These are phyloP conservation scores for Calophaca sinica DNA, from an alignment of 306 rosid genomes.

Conservation along the genomic window DNA sequence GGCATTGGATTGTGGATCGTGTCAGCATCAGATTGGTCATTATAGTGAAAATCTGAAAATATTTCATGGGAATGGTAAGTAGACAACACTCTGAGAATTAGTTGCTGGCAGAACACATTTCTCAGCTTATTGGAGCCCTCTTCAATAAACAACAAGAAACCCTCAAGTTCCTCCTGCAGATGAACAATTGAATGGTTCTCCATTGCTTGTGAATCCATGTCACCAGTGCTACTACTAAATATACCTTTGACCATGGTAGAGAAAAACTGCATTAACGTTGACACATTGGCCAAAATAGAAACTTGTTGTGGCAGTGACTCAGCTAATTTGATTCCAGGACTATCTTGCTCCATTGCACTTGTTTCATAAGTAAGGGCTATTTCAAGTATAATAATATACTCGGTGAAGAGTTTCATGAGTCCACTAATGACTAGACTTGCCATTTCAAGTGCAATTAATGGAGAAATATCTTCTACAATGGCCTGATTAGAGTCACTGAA, in stretches of 20 bases:
- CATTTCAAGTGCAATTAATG: slow-evolving; percentile 63
- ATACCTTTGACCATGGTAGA: slow-evolving; percentile 50
- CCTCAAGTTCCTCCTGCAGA: slow-evolving; percentile 54
- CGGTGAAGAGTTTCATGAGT: slow-evolving; percentile 59
- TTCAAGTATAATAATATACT: slow-evolving; percentile 62
- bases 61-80: slow-evolving; percentile 45
- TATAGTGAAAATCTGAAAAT: slow-evolving; percentile 37
- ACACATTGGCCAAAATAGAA: slow-evolving; percentile 71
- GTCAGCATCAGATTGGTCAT: slow-evolving; percentile 47
- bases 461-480: slow-evolving; percentile 58
- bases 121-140: slow-evolving; percentile 62
- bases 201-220: slow-evolving; percentile 36
- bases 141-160: slow-evolving; percentile 52
- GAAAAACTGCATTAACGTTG: slow-evolving; percentile 56
- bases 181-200: slow-evolving; percentile 43
- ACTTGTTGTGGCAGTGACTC: slow-evolving; percentile 62
- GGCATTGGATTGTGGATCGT: slow-evolving; percentile 52
- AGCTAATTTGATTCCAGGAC: slow-evolving; percentile 56
- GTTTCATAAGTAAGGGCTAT: slow-evolving; percentile 53
- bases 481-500: slow-evolving; percentile 50
- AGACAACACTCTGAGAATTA: slow-evolving; percentile 51
- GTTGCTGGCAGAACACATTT: slow-evolving; percentile 60
- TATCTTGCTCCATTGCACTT: slow-evolving; percentile 44
- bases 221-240: slow-evolving; percentile 41
- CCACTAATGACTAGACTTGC: slow-evolving; percentile 60